Evolutionary conservation across 2,329 filamentous ascomycete species (phyloP).

Genomic region (Leptographium flavum): DNA sequence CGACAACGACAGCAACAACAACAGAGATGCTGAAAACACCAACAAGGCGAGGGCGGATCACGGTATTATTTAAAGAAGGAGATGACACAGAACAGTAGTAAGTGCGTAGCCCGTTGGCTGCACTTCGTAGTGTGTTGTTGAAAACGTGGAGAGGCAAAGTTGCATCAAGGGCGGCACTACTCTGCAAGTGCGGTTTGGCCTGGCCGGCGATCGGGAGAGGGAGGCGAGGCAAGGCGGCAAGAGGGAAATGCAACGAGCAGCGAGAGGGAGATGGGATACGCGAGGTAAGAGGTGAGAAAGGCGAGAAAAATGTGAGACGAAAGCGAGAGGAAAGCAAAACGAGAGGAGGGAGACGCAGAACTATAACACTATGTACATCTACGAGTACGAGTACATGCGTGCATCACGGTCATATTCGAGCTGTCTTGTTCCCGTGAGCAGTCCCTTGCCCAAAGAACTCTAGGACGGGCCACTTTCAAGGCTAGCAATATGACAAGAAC

Average conservation of each 20-base stretch:
- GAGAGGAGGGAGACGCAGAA: no score
- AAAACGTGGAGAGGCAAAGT: background rate
- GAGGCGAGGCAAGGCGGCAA: background rate
- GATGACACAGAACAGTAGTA: background rate
- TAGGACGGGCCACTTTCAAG: background rate
- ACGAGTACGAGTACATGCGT: no score
- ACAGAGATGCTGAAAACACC: background rate
- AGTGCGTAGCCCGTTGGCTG: no score
- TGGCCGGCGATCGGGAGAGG: background rate
- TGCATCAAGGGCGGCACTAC: background rate
- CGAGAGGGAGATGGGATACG: no score
- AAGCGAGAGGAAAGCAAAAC: no score
- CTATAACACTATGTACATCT: no score
- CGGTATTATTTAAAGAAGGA: background rate
- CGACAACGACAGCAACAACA: background rate
- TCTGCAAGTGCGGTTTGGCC: background rate
- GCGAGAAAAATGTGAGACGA: no score
- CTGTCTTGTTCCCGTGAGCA: background rate
- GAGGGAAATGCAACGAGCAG: no score
- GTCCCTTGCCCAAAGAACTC: background rate
- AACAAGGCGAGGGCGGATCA: background rate
- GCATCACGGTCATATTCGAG: no score
- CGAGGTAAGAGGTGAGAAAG: no score
- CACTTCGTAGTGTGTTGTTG: no score
- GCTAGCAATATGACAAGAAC: background rate